Evolutionary conservation across 176 grass and related monocot genomes (phyloP).

Genomic region (Zoysia japonica): DNA sequence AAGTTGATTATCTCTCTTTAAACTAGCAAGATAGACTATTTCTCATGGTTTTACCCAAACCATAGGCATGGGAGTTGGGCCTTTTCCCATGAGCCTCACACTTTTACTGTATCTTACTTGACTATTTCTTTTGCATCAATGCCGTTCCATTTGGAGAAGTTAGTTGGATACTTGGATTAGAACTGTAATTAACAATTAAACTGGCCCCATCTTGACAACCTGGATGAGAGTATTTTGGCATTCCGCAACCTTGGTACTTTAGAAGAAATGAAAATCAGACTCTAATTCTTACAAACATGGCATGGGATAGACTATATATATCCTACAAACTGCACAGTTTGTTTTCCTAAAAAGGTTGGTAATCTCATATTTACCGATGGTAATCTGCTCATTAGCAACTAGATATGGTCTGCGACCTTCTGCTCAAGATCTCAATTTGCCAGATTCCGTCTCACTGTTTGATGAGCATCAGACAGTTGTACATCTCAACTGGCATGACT

Average conservation of each 20-base stretch:
- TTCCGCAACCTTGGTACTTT: conserved; percentile 10
- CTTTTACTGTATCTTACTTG: too few species aligned
- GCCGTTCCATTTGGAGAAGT: not conserved
- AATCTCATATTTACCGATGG: not conserved
- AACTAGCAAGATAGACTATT: too few species aligned
- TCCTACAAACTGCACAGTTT: not conserved
- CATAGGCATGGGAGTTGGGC: too few species aligned
- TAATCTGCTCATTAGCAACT: conserved; percentile 7
- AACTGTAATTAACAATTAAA: not conserved
- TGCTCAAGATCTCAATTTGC: conserved; percentile 9
- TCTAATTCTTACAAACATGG: not conserved
- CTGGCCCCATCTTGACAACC: not conserved
- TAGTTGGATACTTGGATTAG: not conserved
- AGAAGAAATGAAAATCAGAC: conserved; percentile 23
- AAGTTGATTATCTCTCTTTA: too few species aligned
- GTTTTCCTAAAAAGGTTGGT: conserved; percentile 10
- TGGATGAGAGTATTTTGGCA: conserved; percentile 19
- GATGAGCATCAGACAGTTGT: not conserved
- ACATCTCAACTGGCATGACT: conserved; percentile 20
- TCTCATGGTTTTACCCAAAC: too few species aligned
- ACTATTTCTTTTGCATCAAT: not conserved
- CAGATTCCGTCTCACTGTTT: not conserved
- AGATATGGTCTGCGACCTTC: conserved; percentile 18
- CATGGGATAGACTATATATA: not conserved
- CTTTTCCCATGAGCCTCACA: too few species aligned